Evolutionary conservation across 2,329 filamentous ascomycete species (phyloP), one percentile per base, ranked within the genome.

Genomic region (Ophiostoma quercus): DNA sequence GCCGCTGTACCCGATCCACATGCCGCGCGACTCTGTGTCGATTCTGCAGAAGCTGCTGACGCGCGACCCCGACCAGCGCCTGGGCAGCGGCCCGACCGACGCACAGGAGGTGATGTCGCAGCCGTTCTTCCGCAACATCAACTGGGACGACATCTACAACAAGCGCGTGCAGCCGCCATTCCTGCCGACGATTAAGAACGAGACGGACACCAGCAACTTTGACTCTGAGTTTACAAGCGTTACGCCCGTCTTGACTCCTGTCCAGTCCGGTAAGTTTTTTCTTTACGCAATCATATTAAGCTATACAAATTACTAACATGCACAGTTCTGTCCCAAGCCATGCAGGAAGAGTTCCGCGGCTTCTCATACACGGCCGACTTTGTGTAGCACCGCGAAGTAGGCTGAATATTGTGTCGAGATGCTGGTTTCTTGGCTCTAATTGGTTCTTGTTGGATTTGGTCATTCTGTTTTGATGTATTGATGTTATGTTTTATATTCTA

Each of bases 171-270:
- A 89, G 68, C 91, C 95, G 69, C 95, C 95, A 0, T 98, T 97
- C 83, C 80, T 94, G 79, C 95, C 95, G 22, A 87, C 88, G 51
- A 96, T 99, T 76, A 95, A 91, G 81, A 96, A 87, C 78, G 87
- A 94, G 9, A 97, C 95, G 62, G 95, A 99, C 82, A 99, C 95
- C n/a, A 97, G 94, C 84, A 99, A 99, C 82, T 99, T 99, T 79
- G 95, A 99, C 79, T 92, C 92, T 66, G 95, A 99, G 79, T 99
- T 99, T 78, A 99, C 95, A 0, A 98, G 94, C 77, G 95, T 99
- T 69, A 99, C 95, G 60, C 95, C 95, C 1, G 95, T 99, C 71
- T 85, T 99, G 74, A 99, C 95, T 39, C 95, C 95, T 68, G 95
- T 99, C 69, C 94, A 98, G 81, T 96, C 92, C 80, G 93, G 94